Evolutionary conservation across 345 rosid genomes (phyloP).

Genomic region (Salix exigua): DNA sequence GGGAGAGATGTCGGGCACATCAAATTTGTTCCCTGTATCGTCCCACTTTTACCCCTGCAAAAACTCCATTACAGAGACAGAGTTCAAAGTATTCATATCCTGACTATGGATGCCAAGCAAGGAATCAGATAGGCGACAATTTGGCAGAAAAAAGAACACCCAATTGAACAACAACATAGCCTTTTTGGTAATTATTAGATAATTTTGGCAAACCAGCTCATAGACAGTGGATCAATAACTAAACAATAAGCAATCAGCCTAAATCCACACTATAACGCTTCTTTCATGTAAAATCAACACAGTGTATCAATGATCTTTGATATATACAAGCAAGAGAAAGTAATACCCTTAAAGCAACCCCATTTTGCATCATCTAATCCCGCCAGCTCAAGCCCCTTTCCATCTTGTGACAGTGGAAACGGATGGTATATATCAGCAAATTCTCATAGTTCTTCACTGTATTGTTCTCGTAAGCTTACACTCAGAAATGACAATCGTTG

Average conservation of each 20-base stretch:
- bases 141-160: background rate
- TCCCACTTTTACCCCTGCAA: background rate
- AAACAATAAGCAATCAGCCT: slow-evolving; percentile 13
- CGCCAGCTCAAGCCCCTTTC: slow-evolving; percentile 7
- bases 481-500: slow-evolving; percentile 27
- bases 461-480: slow-evolving; percentile 32
- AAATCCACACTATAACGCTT: slow-evolving; percentile 18
- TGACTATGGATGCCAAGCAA: background rate
- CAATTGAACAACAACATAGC: slow-evolving; percentile 1
- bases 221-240: slow-evolving; percentile 9
- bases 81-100: background rate
- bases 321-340: slow-evolving; percentile 23
- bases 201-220: slow-evolving; percentile 5
- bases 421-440: slow-evolving; percentile 13
- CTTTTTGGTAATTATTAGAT: slow-evolving; percentile 8
- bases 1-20: background rate
- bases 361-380: background rate
- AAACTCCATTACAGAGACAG: background rate
- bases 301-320: background rate
- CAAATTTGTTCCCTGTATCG: background rate
- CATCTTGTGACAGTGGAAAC: background rate
- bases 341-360: slow-evolving; percentile 8
- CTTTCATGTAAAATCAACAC: slow-evolving; percentile 6
- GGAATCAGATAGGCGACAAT: background rate
- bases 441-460: slow-evolving; percentile 18